A percentile compares a stretch with the other conserved stretches of the same genome.
Conservation (phyloP, 306 rosid species). For the Myrica gale region DNA sequence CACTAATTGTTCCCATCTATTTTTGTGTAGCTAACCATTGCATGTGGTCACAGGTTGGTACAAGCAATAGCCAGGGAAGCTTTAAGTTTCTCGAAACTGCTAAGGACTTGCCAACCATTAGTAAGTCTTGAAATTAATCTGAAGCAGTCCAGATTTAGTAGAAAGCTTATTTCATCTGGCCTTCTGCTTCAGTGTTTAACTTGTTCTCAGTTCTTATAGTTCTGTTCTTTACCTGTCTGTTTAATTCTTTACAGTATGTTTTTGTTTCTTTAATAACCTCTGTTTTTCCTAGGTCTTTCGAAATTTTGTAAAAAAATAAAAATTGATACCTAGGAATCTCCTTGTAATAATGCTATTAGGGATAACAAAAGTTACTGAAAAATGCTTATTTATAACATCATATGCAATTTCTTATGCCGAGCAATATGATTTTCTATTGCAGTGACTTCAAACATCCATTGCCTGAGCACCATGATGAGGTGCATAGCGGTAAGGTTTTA, state of each 20-base stretch:
- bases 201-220: not conserved
- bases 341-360: not conserved
- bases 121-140: constrained; percentile 51
- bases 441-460: constrained; percentile 80
- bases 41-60: constrained; percentile 49
- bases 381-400: no score
- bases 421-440: constrained; percentile 25
- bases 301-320: not conserved
- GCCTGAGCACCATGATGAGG: constrained; percentile 91
- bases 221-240: not conserved
- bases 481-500: constrained; percentile 83
- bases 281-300: not conserved
- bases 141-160: not conserved
- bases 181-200: not conserved
- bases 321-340: not conserved
- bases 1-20: not conserved
- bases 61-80: constrained; percentile 47
- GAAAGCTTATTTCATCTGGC: constrained; percentile 1
- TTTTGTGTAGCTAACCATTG: constrained; percentile 2
- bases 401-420: constrained; percentile 12
- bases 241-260: not conserved
- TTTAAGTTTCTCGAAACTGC: constrained; percentile 83
- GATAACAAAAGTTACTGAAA: no score
- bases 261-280: not conserved
- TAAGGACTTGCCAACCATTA: constrained; percentile 87